These are phyloP conservation scores for Talaromyces rugulosus DNA, from an alignment of 2,329 filamentous ascomycete species.

Conservation along the genomic window DNA sequence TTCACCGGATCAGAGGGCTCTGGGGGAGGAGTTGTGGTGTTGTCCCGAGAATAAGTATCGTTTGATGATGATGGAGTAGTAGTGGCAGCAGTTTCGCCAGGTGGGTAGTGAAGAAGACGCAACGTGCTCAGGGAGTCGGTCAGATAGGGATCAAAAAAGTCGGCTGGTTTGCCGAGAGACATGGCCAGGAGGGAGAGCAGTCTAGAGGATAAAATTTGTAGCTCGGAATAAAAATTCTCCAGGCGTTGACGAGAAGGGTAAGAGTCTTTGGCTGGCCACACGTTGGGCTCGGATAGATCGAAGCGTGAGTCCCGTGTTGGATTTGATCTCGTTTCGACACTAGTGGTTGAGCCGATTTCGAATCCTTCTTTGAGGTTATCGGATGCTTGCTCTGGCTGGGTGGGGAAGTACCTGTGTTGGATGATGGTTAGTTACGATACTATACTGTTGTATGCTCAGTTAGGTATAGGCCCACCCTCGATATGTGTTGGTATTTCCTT, in stretches of 20 bases:
- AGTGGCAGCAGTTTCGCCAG: constrained; percentile 2
- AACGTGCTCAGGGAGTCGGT: constrained; percentile 41
- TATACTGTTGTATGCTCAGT: too few species aligned
- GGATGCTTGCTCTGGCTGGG: constrained; percentile 32
- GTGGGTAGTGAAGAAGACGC: constrained; percentile 43
- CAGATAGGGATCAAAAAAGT: constrained; percentile 41
- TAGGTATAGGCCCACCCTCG: constrained; percentile 27
- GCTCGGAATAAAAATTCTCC: constrained; percentile 36
- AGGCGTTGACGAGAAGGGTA: constrained; percentile 24
- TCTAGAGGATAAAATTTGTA: constrained; percentile 35
- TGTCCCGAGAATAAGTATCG: background rate
- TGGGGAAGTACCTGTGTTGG: constrained; percentile 40
- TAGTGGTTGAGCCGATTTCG: constrained; percentile 36
- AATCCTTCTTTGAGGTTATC: constrained; percentile 48
- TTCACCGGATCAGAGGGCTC: constrained; percentile 13
- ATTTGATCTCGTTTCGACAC: constrained; percentile 9
- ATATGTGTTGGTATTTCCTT: constrained; percentile 41
- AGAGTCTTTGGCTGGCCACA: constrained; percentile 30
- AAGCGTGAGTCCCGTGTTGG: constrained; percentile 22
- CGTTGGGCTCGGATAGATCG: constrained; percentile 39
- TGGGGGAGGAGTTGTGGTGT: background rate
- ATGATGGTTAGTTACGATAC: background rate
- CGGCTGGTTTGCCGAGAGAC: constrained; percentile 33
- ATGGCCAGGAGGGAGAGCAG: constrained; percentile 39
- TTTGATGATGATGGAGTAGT: background rate